Evolutionary conservation across 768 basidiomycete species (phyloP).

Genomic region (Leccinum aurantiacum): DNA sequence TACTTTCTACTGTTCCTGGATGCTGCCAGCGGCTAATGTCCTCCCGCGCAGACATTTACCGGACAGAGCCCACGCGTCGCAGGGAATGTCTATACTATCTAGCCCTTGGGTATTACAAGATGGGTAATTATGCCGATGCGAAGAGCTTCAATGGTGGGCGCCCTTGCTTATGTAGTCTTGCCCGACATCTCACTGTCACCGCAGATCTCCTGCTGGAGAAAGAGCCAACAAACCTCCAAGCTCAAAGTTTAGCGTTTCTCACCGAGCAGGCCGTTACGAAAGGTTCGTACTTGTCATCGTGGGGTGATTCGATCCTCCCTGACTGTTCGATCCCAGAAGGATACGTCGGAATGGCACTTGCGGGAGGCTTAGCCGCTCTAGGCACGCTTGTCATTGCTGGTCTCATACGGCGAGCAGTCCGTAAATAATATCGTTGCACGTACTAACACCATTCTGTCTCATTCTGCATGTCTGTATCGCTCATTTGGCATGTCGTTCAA

Average conservation of each 20-base stretch:
- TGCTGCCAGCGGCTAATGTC: slow-evolving; percentile 7
- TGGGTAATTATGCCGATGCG: slow-evolving; percentile 92
- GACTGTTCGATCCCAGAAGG: slow-evolving; percentile 59
- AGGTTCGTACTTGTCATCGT: slow-evolving; percentile 48
- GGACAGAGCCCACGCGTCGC: slow-evolving; percentile 79
- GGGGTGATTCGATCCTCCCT: neutral
- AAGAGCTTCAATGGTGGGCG: slow-evolving; percentile 86
- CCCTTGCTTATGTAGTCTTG: neutral
- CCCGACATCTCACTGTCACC: slow-evolving; percentile 2
- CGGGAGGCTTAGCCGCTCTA: slow-evolving; percentile 85
- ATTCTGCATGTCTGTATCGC: slow-evolving; percentile 18
- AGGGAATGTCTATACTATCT: slow-evolving; percentile 97
- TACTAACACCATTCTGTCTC: slow-evolving; percentile 16
- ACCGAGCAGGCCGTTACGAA: slow-evolving; percentile 84
- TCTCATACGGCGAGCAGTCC: slow-evolving; percentile 80
- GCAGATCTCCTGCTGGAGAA: slow-evolving; percentile 83
- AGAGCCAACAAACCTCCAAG: slow-evolving; percentile 92
- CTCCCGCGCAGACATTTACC: slow-evolving; percentile 75
- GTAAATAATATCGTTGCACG: slow-evolving; percentile 35
- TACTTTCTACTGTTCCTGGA: slow-evolving; percentile 9
- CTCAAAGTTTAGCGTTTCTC: slow-evolving; percentile 78
- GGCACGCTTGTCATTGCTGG: slow-evolving; percentile 73
- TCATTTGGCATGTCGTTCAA: slow-evolving; percentile 7
- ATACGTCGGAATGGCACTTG: slow-evolving; percentile 98
- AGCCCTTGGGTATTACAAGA: slow-evolving; percentile 94